Percentiles rank a stretch among this genome's conserved stretches.
These are phyloP conservation scores for Paramecium pentaurelia DNA, from an alignment of 73 alveolate genomes.

Conservation along the genomic window DNA sequence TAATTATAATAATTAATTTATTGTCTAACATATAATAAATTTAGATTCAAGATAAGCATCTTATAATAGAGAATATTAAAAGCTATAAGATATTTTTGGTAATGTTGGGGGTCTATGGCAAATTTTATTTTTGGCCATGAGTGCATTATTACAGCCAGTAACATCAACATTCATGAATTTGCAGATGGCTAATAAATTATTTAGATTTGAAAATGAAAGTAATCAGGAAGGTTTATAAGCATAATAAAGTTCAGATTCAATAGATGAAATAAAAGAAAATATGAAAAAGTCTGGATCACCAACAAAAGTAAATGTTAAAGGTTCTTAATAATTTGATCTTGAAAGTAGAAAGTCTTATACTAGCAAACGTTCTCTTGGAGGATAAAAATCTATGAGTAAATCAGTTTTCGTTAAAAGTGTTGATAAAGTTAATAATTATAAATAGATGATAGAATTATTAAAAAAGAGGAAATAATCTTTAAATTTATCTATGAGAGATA, in stretches of 20 bases:
- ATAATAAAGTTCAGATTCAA: neutral
- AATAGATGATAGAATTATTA: neutral
- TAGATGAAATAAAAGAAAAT: neutral
- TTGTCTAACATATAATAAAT: neutral
- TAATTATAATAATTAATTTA: neutral
- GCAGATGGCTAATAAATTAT: slow-evolving; percentile 40
- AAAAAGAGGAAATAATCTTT: neutral
- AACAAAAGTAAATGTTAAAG: neutral
- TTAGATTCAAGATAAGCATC: neutral
- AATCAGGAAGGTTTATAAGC: neutral
- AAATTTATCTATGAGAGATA: neutral
- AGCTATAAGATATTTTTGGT: neutral
- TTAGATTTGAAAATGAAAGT: neutral
- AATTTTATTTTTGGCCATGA: neutral
- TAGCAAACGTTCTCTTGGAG: neutral
- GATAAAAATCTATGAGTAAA: neutral
- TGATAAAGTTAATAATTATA: neutral
- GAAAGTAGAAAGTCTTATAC: neutral
- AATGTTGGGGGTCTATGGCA: neutral
- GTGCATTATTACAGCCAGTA: neutral
- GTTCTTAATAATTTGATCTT: neutral
- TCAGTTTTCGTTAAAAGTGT: neutral
- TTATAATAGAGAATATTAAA: neutral
- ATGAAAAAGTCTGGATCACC: neutral
- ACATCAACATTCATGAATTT: neutral